Evolutionary conservation across 805 yeast species (phyloP).

Genomic region (Grigorovia yakushimaensis): DNA sequence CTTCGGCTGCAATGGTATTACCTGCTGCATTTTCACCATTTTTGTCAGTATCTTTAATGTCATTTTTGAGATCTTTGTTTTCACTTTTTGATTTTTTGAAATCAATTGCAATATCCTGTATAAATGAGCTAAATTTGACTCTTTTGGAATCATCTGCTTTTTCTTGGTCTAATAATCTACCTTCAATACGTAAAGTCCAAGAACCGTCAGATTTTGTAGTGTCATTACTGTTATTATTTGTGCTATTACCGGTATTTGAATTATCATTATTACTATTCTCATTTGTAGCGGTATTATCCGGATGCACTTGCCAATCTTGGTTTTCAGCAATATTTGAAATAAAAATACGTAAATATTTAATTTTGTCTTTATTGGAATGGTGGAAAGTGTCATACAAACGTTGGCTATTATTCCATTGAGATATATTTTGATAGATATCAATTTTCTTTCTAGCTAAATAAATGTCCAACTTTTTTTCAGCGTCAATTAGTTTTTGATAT

Average conservation of each 20-base stretch:
- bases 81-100: slow-evolving; percentile 27
- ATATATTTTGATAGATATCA: slow-evolving; percentile 67
- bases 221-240: no score
- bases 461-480: slow-evolving; percentile 77
- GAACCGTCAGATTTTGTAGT: slow-evolving; percentile 27
- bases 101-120: slow-evolving; percentile 80
- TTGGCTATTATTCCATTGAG: slow-evolving; percentile 35
- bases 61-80: background rate
- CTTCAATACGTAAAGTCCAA: slow-evolving; percentile 88
- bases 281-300: slow-evolving; percentile 4
- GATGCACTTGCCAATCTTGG: slow-evolving; percentile 72
- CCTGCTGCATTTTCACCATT: background rate
- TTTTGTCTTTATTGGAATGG: slow-evolving; percentile 32
- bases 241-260: slow-evolving; percentile 1
- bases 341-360: slow-evolving; percentile 63
- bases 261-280: background rate
- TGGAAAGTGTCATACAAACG: slow-evolving; percentile 20
- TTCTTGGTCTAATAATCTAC: slow-evolving; percentile 53
- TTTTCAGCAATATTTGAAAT: slow-evolving; percentile 73
- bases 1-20: background rate
- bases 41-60: background rate
- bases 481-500: slow-evolving; percentile 61
- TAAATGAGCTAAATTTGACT: slow-evolving; percentile 64
- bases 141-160: slow-evolving; percentile 40
- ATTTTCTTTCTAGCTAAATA: slow-evolving; percentile 72